Conservation (phyloP, 2,329 filamentous ascomycete genomes). For the Dactylellina parvicollis region DNA sequence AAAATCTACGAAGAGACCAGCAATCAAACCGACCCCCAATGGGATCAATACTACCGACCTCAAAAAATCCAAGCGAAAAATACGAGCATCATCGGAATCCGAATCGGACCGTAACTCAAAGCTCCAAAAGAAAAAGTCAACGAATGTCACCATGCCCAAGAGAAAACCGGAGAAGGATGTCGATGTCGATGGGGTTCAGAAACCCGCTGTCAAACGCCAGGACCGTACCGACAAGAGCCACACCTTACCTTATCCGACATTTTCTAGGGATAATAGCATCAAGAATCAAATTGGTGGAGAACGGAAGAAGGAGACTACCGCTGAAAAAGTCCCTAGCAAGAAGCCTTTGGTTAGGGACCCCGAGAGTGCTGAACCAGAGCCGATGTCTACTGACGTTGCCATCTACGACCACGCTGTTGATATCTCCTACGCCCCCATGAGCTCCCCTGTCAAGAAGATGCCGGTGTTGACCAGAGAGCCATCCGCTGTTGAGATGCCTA, state of each 20-base stretch:
- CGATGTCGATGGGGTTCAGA: slow-evolving; percentile 10
- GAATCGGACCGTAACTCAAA: slow-evolving; percentile 13
- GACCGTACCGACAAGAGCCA: slow-evolving; percentile 20
- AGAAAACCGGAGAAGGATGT: slow-evolving; percentile 23
- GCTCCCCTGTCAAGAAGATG: slow-evolving; percentile 21
- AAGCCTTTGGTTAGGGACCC: not conserved
- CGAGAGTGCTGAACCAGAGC: slow-evolving; percentile 13
- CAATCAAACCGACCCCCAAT: not conserved
- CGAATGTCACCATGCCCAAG: slow-evolving; percentile 15
- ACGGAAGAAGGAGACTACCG: not conserved
- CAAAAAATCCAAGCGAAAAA: slow-evolving; percentile 27
- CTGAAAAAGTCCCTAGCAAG: not conserved
- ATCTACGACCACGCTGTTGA: slow-evolving; percentile 46
- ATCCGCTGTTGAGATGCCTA: slow-evolving; percentile 45
- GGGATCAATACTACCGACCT: not conserved
- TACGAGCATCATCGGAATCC: slow-evolving; percentile 20
- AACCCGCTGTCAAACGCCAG: slow-evolving; percentile 26
- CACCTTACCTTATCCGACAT: slow-evolving; percentile 2
- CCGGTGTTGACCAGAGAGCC: slow-evolving; percentile 24
- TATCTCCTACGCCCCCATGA: slow-evolving; percentile 34
- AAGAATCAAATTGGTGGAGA: not conserved
- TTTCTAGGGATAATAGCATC: not conserved
- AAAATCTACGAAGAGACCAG: not conserved
- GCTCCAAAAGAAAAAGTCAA: slow-evolving; percentile 19
- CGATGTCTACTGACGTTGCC: not conserved